Evolutionary conservation across 169 alveolate genomes (phyloP), one percentile per base, ranked within the genome.

Genomic region (Theileria equi): DNA sequence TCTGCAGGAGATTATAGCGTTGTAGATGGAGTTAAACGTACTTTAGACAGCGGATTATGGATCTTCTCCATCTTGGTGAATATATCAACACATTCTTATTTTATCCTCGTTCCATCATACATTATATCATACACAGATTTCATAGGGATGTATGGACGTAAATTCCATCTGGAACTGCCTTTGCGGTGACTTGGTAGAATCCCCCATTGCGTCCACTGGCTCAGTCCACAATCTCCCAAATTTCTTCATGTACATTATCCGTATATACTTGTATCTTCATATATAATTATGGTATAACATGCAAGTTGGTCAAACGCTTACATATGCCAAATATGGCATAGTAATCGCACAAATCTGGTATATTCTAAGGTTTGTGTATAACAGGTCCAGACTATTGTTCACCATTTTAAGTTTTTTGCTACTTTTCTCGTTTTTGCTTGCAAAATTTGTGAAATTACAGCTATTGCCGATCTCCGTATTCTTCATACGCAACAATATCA

Each of bases 391-490:
- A 34, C 19, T 34, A 21, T 3, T 54, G 10, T 10, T 45, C 38
- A 10, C 17, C 38, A 19, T 54, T 21, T 16, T 54, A 3, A 11
- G 38, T n/a, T 31, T 54, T 13, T 45, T 6, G 5, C n/a, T 19
- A n/a, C 26, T 54, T 29, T 1, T 34, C 23, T 10, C 23, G 2
- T 54, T 54, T 19, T 38, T 54, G 13, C 0, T 34, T 10, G 23
- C 40, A 28, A 54, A 28, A 38, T 54, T 54, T 29, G 38, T 54
- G 7, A 45, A 54, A n/a, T 11, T 54, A 54, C 65, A 54, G 19
- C 13, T 54, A 3, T 36, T 54, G 8, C 65, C 65, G 13, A 54
- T 54, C 2, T 54, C 65, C 13, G 3, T 54, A 17, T 28, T 49
- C 1, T 54, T 54, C 44, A 34, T 54, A 13, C 4, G 34, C 17